Evolutionary conservation across 768 basidiomycete species (phyloP).

Genomic region (Lentinula lateritia): DNA sequence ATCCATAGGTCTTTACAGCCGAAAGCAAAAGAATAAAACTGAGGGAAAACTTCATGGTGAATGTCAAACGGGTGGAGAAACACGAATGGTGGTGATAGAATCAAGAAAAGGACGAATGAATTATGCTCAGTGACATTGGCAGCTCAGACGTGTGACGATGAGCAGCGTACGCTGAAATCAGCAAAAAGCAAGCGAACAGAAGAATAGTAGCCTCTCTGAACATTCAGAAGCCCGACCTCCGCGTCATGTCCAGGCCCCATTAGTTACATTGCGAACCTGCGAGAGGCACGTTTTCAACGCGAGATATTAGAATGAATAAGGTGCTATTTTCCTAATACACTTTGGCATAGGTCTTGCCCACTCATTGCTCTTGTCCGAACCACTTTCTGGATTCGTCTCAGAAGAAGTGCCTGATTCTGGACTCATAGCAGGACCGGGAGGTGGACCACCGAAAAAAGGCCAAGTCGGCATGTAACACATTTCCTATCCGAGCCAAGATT

Average conservation of each 20-base stretch:
- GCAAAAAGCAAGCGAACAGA: not conserved
- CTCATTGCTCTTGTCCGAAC: conserved; percentile 9
- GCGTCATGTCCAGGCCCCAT: too few species aligned
- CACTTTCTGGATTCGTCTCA: not conserved
- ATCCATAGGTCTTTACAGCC: not conserved
- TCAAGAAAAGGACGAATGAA: not conserved
- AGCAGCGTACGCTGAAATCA: not conserved
- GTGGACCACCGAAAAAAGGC: conserved; percentile 26
- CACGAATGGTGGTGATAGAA: not conserved
- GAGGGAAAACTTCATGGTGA: not conserved
- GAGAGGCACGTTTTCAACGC: not conserved
- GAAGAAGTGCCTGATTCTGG: not conserved
- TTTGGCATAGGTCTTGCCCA: conserved; percentile 19
- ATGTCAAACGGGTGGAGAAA: not conserved
- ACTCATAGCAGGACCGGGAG: not conserved
- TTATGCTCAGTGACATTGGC: not conserved
- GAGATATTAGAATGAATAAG: conserved; percentile 8
- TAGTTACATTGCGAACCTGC: not conserved
- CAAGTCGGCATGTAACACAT: conserved; percentile 40
- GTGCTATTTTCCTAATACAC: conserved; percentile 22
- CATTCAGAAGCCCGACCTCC: too few species aligned
- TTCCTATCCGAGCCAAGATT: conserved; percentile 21
- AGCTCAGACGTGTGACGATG: not conserved
- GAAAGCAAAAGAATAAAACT: not conserved
- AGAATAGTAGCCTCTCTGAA: not conserved